Base-by-base conservation (phyloP, 164 flowering plant species). In the Tinospora cordifolia region DNA sequence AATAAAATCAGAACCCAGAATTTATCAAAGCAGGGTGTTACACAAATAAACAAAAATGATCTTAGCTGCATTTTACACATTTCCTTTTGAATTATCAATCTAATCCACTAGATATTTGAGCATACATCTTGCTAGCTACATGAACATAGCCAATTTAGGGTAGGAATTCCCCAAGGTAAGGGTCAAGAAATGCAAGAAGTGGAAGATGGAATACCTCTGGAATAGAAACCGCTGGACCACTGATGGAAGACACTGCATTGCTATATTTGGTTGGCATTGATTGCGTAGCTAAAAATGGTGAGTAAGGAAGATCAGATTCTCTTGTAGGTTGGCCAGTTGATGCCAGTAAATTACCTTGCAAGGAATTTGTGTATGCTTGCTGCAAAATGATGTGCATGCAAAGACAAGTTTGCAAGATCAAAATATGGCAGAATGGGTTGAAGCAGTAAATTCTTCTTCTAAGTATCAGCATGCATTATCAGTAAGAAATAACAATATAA, bases 271-370 rank as follows among this genome's bases (percentile, higher is more conserved):
- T 71, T 14, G 91, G 83, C 88, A 87, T 74, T 58, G 92, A 80
- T 46, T 92, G 98, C 44, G 88, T 71, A 14, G 76, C 79, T 26
- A 87, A 81, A 74, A 92, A 92, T 19, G 87, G 91, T 67, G 96
- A 91, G 75, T 86, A 90, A 1, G 86, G 76, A 75, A 82, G 74
- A 75, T 92, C 98, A 75, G 87, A 73, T 74, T 92, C 99, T 73
- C 91, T 84, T 21, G 72, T 78, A 65, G 89, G 77, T 69, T 84
- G 97, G 71, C 75, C 84, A 68, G 80, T 73, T 71, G 93, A 83
- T n/a, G 90, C 80, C 84, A 87, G 78, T 75, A 86, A 75, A 67
- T 83, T 69, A 75, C 83, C 83, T 21, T 90, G 92, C 46, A 88
- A 76, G 15, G 98, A 82, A 82, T 77, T 90, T 71, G 93, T 66